Evolutionary conservation across 164 flowering plant species (phyloP).

Genomic region (Tetrastigma voinierianum): DNA sequence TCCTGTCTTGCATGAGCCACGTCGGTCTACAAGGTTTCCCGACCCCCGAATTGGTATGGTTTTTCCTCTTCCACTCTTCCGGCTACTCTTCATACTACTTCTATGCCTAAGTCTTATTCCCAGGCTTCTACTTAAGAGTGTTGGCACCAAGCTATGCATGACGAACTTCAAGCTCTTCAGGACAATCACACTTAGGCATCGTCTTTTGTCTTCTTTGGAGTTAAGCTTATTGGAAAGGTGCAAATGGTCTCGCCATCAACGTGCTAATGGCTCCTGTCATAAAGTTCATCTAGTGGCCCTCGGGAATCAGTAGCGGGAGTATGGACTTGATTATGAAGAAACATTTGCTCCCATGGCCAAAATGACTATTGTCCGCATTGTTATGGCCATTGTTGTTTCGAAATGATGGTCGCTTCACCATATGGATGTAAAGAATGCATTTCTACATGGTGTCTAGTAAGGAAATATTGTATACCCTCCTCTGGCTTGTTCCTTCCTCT

Average conservation of each 20-base stretch:
- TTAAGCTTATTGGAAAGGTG: constrained; percentile 1
- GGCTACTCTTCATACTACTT: too few relatives aligned
- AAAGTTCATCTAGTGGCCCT: constrained; percentile 1
- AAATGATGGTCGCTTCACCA: neutral
- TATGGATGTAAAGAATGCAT: constrained; percentile 10
- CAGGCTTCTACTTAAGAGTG: neutral
- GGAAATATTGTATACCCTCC: neutral
- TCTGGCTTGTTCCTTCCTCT: neutral
- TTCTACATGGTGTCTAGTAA: neutral
- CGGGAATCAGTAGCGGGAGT: neutral
- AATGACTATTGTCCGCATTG: neutral
- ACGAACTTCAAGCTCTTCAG: neutral
- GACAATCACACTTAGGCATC: constrained; percentile 4
- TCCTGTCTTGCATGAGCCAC: neutral
- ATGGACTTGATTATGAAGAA: constrained; percentile 9
- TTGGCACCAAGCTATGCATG: constrained; percentile 1
- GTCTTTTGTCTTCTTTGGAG: neutral
- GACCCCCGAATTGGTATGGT: neutral
- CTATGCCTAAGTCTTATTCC: neutral
- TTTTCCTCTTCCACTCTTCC: neutral
- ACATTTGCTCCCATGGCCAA: constrained; percentile 5
- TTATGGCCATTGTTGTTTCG: neutral
- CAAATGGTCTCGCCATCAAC: neutral
- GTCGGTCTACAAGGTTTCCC: neutral
- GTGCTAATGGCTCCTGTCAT: neutral